A percentile compares a stretch with the other conserved stretches of the same genome.
phyloP scores from a whole-genome alignment of 1,284 basidiomycete genomes.

The Bothia castanella region DNA sequence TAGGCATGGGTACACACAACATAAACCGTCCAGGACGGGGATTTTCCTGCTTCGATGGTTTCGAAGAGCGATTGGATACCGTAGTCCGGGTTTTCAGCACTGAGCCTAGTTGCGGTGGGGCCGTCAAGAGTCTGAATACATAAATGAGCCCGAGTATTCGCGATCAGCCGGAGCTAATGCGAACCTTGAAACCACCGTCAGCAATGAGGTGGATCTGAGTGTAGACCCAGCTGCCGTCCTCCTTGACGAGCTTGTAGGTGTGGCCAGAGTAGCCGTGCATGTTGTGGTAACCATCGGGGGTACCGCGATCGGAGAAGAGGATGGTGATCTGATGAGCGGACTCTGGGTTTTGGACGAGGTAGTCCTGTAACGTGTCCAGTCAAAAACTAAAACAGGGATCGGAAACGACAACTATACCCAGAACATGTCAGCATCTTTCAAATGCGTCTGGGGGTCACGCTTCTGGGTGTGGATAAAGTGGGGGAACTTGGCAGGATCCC shows the following conservation, averaged over 20 bases:
- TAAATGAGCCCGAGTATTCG: slow-evolving; percentile 1
- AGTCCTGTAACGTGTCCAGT: slow-evolving; percentile 57
- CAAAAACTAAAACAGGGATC: neutral
- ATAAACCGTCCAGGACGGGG: slow-evolving; percentile 77
- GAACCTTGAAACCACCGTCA: slow-evolving; percentile 74
- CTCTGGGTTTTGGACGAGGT: slow-evolving; percentile 88
- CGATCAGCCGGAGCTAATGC: neutral
- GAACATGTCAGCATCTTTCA: slow-evolving; percentile 79
- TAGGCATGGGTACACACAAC: slow-evolving; percentile 43
- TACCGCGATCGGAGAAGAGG: slow-evolving; percentile 88
- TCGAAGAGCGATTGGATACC: slow-evolving; percentile 75
- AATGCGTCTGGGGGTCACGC: slow-evolving; percentile 84
- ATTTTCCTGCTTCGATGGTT: slow-evolving; percentile 73
- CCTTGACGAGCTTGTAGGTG: slow-evolving; percentile 87
- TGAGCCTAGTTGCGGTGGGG: slow-evolving; percentile 50
- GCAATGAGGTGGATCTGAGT: slow-evolving; percentile 77
- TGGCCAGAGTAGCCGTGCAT: slow-evolving; percentile 92
- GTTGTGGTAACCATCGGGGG: slow-evolving; percentile 78
- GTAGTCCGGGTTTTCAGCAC: slow-evolving; percentile 81
- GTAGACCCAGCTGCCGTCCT: slow-evolving; percentile 79
- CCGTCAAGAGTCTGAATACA: slow-evolving; percentile 60
- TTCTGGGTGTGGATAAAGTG: slow-evolving; percentile 96
- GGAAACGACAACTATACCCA: slow-evolving; percentile 48
- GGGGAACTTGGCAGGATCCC: slow-evolving; percentile 81
- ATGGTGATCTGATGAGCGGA: slow-evolving; percentile 89